A percentile compares a stretch with the other conserved stretches of the same genome.
phyloP scores from a whole-genome alignment of 306 rosid species.

The Quercus cerris region DNA sequence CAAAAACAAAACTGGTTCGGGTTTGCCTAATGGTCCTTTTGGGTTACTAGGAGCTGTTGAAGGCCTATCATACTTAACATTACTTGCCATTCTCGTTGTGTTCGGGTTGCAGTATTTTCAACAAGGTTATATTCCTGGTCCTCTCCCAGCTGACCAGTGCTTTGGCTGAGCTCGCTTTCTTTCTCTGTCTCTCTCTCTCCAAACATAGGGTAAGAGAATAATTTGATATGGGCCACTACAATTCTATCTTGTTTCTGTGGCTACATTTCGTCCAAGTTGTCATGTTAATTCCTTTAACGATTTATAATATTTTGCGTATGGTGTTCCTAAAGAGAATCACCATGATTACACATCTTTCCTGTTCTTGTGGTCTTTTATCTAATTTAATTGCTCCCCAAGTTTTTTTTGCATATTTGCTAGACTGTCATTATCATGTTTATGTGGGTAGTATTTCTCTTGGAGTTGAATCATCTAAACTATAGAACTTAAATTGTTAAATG shows the following conservation, averaged over 20 bases:
- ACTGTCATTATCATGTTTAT: no score
- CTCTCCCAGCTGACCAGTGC: conserved; percentile 89
- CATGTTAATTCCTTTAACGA: neutral
- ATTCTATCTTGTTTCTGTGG: conserved; percentile 49
- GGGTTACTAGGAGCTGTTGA: conserved; percentile 89
- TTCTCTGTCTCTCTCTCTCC: neutral
- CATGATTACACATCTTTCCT: no score
- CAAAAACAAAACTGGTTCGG: conserved; percentile 79
- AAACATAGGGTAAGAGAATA: neutral
- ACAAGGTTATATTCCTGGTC: conserved; percentile 81
- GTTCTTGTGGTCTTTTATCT: no score
- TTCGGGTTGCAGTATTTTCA: conserved; percentile 78
- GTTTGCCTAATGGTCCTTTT: conserved; percentile 83
- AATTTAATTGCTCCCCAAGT: no score
- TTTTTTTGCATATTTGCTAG: no score
- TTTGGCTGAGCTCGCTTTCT: conserved; percentile 48
- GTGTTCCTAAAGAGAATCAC: neutral
- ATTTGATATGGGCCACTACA: conserved; percentile 17
- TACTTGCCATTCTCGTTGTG: conserved; percentile 63
- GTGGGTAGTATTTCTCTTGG: no score
- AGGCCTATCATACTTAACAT: conserved; percentile 61
- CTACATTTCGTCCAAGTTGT: conserved; percentile 9
- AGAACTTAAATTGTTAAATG: no score
- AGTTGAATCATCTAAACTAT: no score
- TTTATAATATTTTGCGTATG: neutral